Base-by-base conservation (phyloP, 73 alveolate species). In the Paraurostyla sp. region DNA sequence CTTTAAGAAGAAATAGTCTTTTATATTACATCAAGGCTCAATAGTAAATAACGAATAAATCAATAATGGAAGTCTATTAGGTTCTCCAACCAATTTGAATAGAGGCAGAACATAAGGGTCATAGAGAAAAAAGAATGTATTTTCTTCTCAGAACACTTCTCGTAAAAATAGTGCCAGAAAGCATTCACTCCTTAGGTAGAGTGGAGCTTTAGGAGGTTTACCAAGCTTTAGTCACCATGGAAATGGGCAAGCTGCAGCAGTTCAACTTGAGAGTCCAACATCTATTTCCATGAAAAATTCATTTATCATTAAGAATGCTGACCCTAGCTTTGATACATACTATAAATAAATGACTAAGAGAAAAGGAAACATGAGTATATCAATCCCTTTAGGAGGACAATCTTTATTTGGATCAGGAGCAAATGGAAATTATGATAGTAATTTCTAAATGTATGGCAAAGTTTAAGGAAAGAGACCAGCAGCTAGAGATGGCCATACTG, bases 401-500 rank as follows among this genome's bases (percentile, higher is more conserved):
- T 11, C 40, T 62, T 38, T 69, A 69, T 32, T 69, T 69, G 30
- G 35, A 27, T 42, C 57, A 46, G 57, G 13, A 13, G 18, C 18
- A 15, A 69, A 16, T 63, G 62, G 65, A 40, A 13, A 36, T 0
- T 20, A 59, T 20, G 93, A 76, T 0, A 33, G 40, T 40, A 85
- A 46, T 22, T 13, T 36, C 43, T 32, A 43, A 23, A 4, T 38
- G 40, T 43, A 43, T 18, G 62, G 84, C 4, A 69, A 75, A 46
- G 87, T 75, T 18, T 20, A 46, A 36, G 46, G 50, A 50, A 40
- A 75, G 32, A 40, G 95, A 23, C 99, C 99, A 32, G 89, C 96
- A 29, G 98, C 99, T 0, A 93, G 99, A 88, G 99, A 97, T 94
- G 99, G 99, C 29, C 99, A 97, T 49, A 71, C 98, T 13, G 97